Conservation (phyloP, 192 early-diverging fungal genomes). For the Podila epicladia region DNA sequence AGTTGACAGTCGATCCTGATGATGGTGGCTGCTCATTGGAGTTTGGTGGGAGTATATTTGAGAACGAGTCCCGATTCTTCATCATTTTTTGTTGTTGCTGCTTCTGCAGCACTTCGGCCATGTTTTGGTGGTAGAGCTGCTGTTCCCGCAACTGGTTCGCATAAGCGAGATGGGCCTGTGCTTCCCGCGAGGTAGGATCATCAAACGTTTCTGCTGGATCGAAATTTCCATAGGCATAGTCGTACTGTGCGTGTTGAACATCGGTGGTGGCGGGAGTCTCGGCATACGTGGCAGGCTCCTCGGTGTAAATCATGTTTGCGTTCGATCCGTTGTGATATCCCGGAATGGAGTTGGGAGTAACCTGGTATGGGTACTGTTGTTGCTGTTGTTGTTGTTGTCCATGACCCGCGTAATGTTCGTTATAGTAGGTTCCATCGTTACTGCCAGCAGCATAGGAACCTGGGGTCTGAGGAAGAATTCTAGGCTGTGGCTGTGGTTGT, state of each 20-base stretch:
- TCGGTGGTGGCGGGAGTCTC: constrained; percentile 5
- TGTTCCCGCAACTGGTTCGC: constrained; percentile 43
- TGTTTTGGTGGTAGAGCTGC: constrained; percentile 45
- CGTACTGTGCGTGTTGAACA: not conserved
- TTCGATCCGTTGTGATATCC: not conserved
- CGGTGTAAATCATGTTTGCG: constrained; percentile 5
- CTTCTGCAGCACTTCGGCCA: constrained; percentile 38
- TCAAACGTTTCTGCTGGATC: constrained; percentile 33
- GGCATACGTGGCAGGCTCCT: constrained; percentile 14
- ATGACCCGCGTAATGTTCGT: constrained; percentile 17
- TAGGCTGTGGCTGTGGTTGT: not conserved
- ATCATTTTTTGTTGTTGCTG: constrained; percentile 21
- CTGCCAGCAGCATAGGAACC: constrained; percentile 1
- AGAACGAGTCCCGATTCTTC: not conserved
- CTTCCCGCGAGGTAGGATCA: constrained; percentile 37
- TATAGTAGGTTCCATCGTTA: constrained; percentile 21
- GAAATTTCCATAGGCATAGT: constrained; percentile 19
- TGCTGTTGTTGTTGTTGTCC: constrained; percentile 5
- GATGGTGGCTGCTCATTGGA: not conserved
- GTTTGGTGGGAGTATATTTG: no score
- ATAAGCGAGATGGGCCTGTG: constrained; percentile 40
- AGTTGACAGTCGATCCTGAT: constrained; percentile 36
- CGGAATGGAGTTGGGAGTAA: not conserved
- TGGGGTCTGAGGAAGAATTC: constrained; percentile 3
- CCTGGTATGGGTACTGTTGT: constrained; percentile 20